Evolutionary conservation across 192 early-diverging fungal genomes (phyloP).

Genomic region (Phycomyces nitens): DNA sequence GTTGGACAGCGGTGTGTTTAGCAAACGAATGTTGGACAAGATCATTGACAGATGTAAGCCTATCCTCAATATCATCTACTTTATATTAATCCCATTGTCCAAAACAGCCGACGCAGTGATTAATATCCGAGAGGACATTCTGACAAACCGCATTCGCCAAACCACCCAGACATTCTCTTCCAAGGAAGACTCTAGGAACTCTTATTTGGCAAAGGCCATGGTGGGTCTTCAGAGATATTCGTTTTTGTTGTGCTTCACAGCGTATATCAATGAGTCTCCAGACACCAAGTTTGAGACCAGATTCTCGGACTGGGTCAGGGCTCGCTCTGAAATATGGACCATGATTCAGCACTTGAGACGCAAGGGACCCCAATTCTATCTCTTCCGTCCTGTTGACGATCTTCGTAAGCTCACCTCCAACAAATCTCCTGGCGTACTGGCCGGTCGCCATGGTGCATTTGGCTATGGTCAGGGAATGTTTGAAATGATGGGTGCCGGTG

Average conservation of each 20-base stretch:
- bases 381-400: constrained; percentile 61
- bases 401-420: constrained; percentile 22
- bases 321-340: constrained; percentile 45
- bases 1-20: constrained; percentile 41
- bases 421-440: background rate
- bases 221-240: constrained; percentile 58
- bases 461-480: constrained; percentile 29
- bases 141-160: constrained; percentile 54
- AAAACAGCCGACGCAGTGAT: constrained; percentile 46
- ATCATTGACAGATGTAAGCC: constrained; percentile 49
- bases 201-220: constrained; percentile 40
- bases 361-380: constrained; percentile 38
- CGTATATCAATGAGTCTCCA: constrained; percentile 44
- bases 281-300: constrained; percentile 18
- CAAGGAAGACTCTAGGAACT: constrained; percentile 9
- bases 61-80: background rate
- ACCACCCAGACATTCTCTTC: constrained; percentile 28
- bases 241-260: constrained; percentile 51
- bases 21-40: constrained; percentile 51
- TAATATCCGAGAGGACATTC: constrained; percentile 57
- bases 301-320: constrained; percentile 36
- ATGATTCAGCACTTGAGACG: constrained; percentile 51
- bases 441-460: constrained; percentile 3
- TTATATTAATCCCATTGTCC: too few species aligned
- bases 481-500: constrained; percentile 25